phyloP scores from a whole-genome alignment of 768 basidiomycete species.

The Kwoniella mangroviensis region DNA sequence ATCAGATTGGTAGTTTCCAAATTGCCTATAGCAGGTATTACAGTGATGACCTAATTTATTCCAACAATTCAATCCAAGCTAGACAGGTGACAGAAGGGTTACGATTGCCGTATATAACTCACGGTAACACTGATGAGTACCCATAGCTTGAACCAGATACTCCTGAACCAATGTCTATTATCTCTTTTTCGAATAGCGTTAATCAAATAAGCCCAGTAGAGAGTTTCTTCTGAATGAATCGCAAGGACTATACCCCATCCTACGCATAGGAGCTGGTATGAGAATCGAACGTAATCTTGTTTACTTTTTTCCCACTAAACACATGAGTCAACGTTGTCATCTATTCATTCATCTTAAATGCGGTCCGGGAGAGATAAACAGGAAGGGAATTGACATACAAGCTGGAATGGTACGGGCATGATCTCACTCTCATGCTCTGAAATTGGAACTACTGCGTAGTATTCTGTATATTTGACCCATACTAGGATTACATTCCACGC shows the following conservation, averaged over 20 bases:
- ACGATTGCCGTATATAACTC: slow-evolving; percentile 63
- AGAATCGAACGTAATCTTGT: slow-evolving; percentile 25
- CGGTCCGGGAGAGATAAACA: not conserved
- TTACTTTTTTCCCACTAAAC: slow-evolving; percentile 30
- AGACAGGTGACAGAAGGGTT: not conserved
- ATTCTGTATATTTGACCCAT: slow-evolving; percentile 48
- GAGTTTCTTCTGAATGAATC: slow-evolving; percentile 45
- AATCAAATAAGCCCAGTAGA: slow-evolving; percentile 48
- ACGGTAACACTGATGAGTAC: slow-evolving; percentile 84
- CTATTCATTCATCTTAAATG: not conserved
- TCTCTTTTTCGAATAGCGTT: slow-evolving; percentile 32
- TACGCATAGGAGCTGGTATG: slow-evolving; percentile 34
- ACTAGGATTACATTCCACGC: slow-evolving; percentile 28
- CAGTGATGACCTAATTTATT: slow-evolving; percentile 16
- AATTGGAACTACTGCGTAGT: slow-evolving; percentile 41
- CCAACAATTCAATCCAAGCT: not conserved
- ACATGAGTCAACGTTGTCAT: not conserved
- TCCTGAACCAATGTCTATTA: slow-evolving; percentile 39
- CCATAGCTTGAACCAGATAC: slow-evolving; percentile 44
- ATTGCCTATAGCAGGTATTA: slow-evolving; percentile 27
- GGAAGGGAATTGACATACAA: too few relatives aligned
- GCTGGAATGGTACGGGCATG: slow-evolving; percentile 34
- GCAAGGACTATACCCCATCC: slow-evolving; percentile 35
- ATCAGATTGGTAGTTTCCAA: slow-evolving; percentile 37
- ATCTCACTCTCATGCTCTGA: slow-evolving; percentile 27